These are phyloP conservation scores for Polygonum maritimum DNA, from an alignment of 148 eudicot species.

Conservation along the genomic window DNA sequence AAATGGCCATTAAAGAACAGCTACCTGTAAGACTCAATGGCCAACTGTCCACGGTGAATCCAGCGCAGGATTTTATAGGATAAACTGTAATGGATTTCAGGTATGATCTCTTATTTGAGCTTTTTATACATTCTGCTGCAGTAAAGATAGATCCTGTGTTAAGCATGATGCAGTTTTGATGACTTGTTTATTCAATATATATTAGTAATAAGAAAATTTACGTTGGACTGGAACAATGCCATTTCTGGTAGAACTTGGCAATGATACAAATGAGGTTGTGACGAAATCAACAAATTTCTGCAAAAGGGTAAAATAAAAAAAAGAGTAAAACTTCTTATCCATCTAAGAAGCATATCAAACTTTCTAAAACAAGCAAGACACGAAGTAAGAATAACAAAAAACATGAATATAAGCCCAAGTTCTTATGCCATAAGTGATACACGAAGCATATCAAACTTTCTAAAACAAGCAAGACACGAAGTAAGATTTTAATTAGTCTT, in stretches of 20 bases:
- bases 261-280: conserved; percentile 42
- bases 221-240: conserved; percentile 34
- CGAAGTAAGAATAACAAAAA: not conserved
- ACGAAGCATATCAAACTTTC: not conserved
- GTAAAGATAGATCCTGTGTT: conserved; percentile 1
- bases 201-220: conserved; percentile 10
- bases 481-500: not conserved
- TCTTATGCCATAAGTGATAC: no score
- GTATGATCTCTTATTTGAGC: conserved; percentile 18
- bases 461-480: not conserved
- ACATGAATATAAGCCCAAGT: no score
- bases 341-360: not conserved
- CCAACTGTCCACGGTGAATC: conserved; percentile 76
- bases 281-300: conserved; percentile 72
- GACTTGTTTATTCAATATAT: not conserved
- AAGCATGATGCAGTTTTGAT: not conserved
- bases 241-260: conserved; percentile 23
- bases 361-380: not conserved
- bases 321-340: not conserved
- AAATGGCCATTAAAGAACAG: conserved; percentile 5
- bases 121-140: conserved; percentile 30
- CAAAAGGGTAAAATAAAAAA: conserved; percentile 13
- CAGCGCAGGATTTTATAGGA: conserved; percentile 92
- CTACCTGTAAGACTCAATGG: conserved; percentile 75
- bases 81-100: conserved; percentile 63